These are phyloP conservation scores for Crithidia fasciculata DNA, from an alignment of 208 protist species.

Conservation along the genomic window DNA sequence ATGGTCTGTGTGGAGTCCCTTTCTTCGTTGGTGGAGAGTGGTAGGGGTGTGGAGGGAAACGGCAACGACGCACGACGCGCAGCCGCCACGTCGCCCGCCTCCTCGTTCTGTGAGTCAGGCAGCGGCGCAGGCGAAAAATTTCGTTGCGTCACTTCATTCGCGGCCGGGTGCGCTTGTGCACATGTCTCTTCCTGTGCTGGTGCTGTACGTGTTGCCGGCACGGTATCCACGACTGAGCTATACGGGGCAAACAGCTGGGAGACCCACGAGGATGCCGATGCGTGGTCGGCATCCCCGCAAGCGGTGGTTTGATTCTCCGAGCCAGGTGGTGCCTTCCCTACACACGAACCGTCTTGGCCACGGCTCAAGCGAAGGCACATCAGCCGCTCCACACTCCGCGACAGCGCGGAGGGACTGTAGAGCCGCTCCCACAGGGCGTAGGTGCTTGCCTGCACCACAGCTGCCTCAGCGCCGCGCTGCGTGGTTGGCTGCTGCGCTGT, in stretches of 20 bases:
- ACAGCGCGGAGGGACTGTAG: slow-evolving; percentile 37
- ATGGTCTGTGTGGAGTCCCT: no score
- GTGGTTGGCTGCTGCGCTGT: background rate
- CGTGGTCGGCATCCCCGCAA: background rate
- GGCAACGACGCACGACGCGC: no score
- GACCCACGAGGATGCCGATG: background rate
- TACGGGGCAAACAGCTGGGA: background rate
- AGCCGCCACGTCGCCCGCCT: no score
- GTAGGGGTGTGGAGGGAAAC: no score
- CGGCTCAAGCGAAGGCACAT: slow-evolving; percentile 12
- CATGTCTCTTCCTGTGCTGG: background rate
- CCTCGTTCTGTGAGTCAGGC: no score
- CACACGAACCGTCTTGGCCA: background rate
- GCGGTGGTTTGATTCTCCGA: background rate
- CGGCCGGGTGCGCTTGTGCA: background rate
- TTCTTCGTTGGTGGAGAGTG: no score
- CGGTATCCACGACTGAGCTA: background rate
- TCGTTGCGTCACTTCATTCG: no score
- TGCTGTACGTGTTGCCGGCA: background rate
- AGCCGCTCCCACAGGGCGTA: slow-evolving; percentile 70
- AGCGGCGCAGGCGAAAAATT: no score
- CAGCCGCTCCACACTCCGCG: slow-evolving; percentile 41
- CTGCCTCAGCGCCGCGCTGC: background rate
- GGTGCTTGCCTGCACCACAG: slow-evolving; percentile 29
- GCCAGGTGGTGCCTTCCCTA: background rate